Percentiles rank a stretch among this genome's conserved stretches.
phyloP scores from a whole-genome alignment of 768 basidiomycete species.

The Cubamyces lactineus region DNA sequence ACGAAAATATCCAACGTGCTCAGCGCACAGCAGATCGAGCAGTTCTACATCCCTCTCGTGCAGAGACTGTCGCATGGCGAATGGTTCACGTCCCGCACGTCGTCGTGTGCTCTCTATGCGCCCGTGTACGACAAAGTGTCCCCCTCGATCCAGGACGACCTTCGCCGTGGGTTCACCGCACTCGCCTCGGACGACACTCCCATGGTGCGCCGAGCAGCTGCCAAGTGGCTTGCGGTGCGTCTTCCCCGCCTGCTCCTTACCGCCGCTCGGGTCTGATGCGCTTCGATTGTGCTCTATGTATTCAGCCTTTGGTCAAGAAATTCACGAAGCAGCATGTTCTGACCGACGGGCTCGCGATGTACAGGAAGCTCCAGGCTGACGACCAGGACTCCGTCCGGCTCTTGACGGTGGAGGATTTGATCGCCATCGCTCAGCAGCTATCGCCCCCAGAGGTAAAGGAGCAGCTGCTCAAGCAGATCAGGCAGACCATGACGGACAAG shows the following conservation, averaged over 20 bases:
- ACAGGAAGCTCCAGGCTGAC: constrained; percentile 90
- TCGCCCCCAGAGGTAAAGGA: constrained; percentile 89
- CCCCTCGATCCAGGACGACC: constrained; percentile 75
- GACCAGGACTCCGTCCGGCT: constrained; percentile 98
- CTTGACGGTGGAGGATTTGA: constrained; percentile 93
- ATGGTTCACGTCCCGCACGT: constrained; percentile 98
- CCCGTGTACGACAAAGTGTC: constrained; percentile 86
- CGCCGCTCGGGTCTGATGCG: constrained; percentile 23
- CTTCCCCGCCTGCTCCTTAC: constrained; percentile 12
- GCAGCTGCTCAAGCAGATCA: constrained; percentile 84
- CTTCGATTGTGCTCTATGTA: background rate
- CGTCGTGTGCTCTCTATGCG: constrained; percentile 91
- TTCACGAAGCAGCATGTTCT: constrained; percentile 81
- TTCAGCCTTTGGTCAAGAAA: constrained; percentile 76
- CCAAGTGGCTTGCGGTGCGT: constrained; percentile 94
- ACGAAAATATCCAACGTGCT: constrained; percentile 84
- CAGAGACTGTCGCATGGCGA: constrained; percentile 90
- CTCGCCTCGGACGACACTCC: constrained; percentile 95
- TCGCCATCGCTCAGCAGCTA: constrained; percentile 86
- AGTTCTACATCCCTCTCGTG: constrained; percentile 88
- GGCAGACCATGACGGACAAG: constrained; percentile 89
- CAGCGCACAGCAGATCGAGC: constrained; percentile 79
- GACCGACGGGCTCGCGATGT: constrained; percentile 87
- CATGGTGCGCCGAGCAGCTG: constrained; percentile 96
- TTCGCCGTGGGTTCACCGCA: constrained; percentile 81